phyloP scores from a whole-genome alignment of 768 basidiomycete species.

The Suillus spraguei region DNA sequence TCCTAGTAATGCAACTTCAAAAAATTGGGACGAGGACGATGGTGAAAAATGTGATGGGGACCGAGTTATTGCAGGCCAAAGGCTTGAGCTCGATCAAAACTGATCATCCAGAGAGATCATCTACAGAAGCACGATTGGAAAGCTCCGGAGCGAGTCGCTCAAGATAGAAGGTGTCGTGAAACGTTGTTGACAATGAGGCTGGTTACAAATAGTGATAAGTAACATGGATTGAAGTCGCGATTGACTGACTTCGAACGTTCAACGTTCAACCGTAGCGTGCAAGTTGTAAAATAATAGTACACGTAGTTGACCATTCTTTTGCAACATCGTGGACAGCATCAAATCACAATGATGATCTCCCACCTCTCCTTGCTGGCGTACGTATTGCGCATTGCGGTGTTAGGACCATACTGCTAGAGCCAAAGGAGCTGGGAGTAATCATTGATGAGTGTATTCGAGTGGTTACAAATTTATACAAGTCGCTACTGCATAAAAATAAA shows the following conservation, averaged over 20 bases:
- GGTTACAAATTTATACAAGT: background rate
- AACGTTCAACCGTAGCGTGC: background rate
- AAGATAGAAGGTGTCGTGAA: conserved; percentile 1
- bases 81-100: background rate
- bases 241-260: background rate
- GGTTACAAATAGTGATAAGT: background rate
- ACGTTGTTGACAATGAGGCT: conserved; percentile 2
- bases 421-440: background rate
- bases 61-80: background rate
- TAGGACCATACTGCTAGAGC: background rate
- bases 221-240: background rate
- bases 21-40: background rate
- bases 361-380: background rate
- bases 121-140: conserved; percentile 2
- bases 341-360: background rate
- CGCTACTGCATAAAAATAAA: background rate
- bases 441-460: too few species aligned
- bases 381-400: background rate
- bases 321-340: background rate
- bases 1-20: background rate
- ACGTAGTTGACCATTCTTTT: background rate
- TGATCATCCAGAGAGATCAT: conserved; percentile 4
- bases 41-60: background rate
- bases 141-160: conserved; percentile 1
- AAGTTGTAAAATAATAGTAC: background rate